Conservation (phyloP, 106 monocot genomes). For the Dioscorea zingiberensis region DNA sequence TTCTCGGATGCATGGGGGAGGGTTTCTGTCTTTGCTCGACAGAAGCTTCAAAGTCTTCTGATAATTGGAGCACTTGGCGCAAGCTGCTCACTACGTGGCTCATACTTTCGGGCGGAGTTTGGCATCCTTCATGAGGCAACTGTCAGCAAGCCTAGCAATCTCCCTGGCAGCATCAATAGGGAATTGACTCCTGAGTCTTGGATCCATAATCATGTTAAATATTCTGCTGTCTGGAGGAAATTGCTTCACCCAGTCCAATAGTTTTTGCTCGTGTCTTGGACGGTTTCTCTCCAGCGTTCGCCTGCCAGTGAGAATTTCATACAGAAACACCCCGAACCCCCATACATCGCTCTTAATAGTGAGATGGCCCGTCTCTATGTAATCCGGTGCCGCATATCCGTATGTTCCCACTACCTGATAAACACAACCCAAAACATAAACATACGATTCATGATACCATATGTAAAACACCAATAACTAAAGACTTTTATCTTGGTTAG, state of each 20-base stretch:
- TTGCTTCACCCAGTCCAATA: conserved; percentile 36
- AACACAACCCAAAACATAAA: neutral
- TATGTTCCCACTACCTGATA: conserved; percentile 31
- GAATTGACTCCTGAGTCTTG: conserved; percentile 18
- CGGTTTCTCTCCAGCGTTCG: conserved; percentile 24
- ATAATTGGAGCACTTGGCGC: neutral
- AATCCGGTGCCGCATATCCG: conserved; percentile 43
- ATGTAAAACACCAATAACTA: no score
- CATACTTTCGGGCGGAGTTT: conserved; percentile 32
- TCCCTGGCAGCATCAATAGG: conserved; percentile 23
- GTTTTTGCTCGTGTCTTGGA: conserved; percentile 26
- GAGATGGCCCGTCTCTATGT: conserved; percentile 41
- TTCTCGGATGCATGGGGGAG: no score
- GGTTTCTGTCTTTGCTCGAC: no score
- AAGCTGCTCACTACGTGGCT: conserved; percentile 18
- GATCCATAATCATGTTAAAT: conserved; percentile 40
- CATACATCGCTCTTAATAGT: conserved; percentile 33
- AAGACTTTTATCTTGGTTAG: no score
- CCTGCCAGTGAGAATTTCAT: conserved; percentile 37
- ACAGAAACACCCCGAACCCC: conserved; percentile 41
- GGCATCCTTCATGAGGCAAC: conserved; percentile 24
- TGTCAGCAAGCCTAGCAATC: conserved; percentile 29
- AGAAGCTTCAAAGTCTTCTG: neutral
- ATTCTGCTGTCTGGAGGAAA: conserved; percentile 21
- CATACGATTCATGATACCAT: no score